Evolutionary conservation across 768 basidiomycete genomes (phyloP).

Genomic region (Boletus bicolor): DNA sequence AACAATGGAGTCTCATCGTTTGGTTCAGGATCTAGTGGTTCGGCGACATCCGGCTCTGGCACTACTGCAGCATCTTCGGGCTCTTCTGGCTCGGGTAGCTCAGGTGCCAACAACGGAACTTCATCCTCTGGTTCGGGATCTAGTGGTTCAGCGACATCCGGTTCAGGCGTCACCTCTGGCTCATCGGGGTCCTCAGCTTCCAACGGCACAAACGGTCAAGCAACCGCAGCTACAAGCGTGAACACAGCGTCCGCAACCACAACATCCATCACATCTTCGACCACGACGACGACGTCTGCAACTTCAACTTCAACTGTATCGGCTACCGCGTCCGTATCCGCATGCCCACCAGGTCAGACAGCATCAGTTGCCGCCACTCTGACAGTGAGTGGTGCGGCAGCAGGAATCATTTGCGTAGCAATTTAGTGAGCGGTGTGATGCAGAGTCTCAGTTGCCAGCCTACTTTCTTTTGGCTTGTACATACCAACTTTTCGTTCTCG

Average conservation of each 20-base stretch:
- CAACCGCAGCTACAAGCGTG: not conserved
- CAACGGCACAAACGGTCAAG: not conserved
- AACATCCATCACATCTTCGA: not conserved
- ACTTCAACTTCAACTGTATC: not conserved
- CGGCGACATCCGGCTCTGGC: not conserved
- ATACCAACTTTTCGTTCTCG: constrained; percentile 15
- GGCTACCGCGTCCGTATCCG: not conserved
- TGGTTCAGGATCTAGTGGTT: not conserved
- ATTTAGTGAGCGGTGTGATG: not conserved
- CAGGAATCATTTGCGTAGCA: constrained; percentile 13
- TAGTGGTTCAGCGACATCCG: not conserved
- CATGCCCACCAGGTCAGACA: constrained; percentile 19
- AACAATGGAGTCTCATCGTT: not conserved
- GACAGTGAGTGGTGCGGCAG: not conserved
- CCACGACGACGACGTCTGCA: not conserved
- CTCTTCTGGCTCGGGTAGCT: not conserved
- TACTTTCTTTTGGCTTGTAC: constrained; percentile 13
- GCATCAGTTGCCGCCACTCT: not conserved
- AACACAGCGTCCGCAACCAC: not conserved
- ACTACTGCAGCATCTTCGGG: not conserved
- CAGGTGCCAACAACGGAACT: not conserved
- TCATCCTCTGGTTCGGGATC: not conserved
- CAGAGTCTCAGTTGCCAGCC: not conserved
- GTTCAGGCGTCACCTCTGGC: not conserved
- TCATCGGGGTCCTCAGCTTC: not conserved